Conservation (phyloP, 441 rosid species). For the Gossypium gossypioides region DNA sequence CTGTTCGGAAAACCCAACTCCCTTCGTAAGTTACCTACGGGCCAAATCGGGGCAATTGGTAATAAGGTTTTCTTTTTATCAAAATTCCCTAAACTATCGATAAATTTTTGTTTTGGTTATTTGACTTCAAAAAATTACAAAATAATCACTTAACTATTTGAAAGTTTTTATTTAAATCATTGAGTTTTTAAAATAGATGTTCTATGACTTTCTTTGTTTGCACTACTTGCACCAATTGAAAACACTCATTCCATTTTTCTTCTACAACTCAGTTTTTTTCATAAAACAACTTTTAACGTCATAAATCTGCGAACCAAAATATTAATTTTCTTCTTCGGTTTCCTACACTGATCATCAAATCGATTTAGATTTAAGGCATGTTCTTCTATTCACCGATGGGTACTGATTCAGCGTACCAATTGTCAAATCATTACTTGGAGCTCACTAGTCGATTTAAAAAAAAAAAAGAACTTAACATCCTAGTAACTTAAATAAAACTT, state of each 20-base stretch:
- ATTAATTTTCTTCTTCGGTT: neutral
- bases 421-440: neutral
- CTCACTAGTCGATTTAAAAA: neutral
- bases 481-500: neutral
- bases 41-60: neutral
- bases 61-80: neutral
- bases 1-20: neutral
- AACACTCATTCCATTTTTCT: too few species aligned
- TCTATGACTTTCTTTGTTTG: neutral
- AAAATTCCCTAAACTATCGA: neutral
- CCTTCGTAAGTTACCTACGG: neutral
- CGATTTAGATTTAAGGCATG: too few species aligned
- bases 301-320: too few species aligned
- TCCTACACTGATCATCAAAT: too few species aligned
- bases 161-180: too few species aligned
- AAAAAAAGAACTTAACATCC: neutral
- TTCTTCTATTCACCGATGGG: too few species aligned
- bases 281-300: neutral
- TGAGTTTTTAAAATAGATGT: too few species aligned
- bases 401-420: neutral
- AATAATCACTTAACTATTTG: neutral
- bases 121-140: too few species aligned
- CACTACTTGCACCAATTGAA: neutral
- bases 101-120: too few species aligned
- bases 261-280: too few species aligned